Evolutionary conservation across 331 rosid genomes (phyloP), one percentile per base, ranked within the genome.

Genomic region (Quercus lobata): DNA sequence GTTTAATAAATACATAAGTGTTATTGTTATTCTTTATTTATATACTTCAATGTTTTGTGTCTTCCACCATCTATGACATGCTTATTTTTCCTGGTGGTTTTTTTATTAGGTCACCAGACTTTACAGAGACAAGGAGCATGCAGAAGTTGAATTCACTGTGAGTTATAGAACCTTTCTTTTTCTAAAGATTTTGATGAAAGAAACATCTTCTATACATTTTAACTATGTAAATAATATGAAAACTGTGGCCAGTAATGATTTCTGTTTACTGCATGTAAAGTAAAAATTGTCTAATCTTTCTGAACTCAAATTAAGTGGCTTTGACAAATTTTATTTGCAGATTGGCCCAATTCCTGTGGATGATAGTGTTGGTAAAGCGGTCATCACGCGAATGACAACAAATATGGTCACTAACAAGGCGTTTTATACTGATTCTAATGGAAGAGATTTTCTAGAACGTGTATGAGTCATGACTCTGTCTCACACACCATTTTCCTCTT

Each of bases 131-230:
- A 92, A 84, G 81, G 98, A 94, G 52, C 95, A 91, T 81, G 98
- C 97, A 25, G 98, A 94, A 84, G 72, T 94, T 30, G 98, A 94
- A 87, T 94, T 66, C 86, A 94, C 97, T 32, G 97, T 94, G 80
- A 88, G 97, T 88, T 21, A 53, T 25, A 15, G 18, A 1, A 37
- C 69, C 76, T 78, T 5, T 7, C 15, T 29, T 65, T 65, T 7
- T 29, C 41, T 6, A 6, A 27, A 2, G 9, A 5, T 32, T 56
- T 61, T 3, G 66, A 71, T 71, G 60, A 63, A 25, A n/a, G 72
- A 75, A 75, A 17, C 68, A 61, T 34, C 44, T 53, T 69, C 46
- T 49, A 17, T 37, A 32, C 34, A 17, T 29, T 12, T 18, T 73
- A 68, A 27, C 19, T 12, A 19, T 49, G 19, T 49, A 71, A 46